These are phyloP conservation scores for Penstemon barbatus DNA, from an alignment of 257 asterid genomes.

Conservation along the genomic window DNA sequence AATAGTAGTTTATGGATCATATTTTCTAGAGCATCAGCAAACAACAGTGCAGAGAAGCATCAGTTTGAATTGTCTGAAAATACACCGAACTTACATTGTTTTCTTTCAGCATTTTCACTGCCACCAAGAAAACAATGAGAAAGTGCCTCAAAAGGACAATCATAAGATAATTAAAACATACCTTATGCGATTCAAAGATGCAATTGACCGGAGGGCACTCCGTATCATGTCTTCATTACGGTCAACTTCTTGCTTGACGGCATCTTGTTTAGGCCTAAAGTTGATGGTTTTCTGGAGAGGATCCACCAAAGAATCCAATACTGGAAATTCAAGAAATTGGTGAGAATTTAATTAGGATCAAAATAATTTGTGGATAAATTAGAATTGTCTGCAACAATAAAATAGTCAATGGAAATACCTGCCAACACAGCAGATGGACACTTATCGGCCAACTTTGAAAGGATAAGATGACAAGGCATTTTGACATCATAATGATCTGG, in stretches of 20 bases:
- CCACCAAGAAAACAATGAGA: neutral
- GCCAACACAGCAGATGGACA: slow-evolving; percentile 99
- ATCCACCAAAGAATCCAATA: slow-evolving; percentile 92
- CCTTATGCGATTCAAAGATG: slow-evolving; percentile 93
- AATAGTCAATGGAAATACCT: slow-evolving; percentile 45
- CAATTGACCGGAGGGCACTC: slow-evolving; percentile 91
- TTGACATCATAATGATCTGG: slow-evolving; percentile 98
- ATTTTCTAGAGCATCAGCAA: neutral
- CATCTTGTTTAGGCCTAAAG: slow-evolving; percentile 90
- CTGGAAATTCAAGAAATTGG: slow-evolving; percentile 43
- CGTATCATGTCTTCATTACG: slow-evolving; percentile 98
- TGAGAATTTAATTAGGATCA: slow-evolving; percentile 22
- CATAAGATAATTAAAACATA: slow-evolving; percentile 29
- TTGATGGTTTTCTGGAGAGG: slow-evolving; percentile 88
- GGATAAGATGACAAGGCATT: slow-evolving; percentile 99
- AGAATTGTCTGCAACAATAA: slow-evolving; percentile 6
- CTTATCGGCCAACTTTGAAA: slow-evolving; percentile 92
- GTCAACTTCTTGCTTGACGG: slow-evolving; percentile 98
- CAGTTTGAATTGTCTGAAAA: neutral
- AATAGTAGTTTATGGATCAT: neutral
- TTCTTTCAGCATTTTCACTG: neutral
- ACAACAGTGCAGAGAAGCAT: neutral
- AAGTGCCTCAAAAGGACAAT: neutral
- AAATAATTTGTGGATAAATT: neutral
- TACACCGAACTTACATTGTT: neutral